Conservation (phyloP, 2,329 filamentous ascomycete species). For the Diaporthe ilicicola region DNA sequence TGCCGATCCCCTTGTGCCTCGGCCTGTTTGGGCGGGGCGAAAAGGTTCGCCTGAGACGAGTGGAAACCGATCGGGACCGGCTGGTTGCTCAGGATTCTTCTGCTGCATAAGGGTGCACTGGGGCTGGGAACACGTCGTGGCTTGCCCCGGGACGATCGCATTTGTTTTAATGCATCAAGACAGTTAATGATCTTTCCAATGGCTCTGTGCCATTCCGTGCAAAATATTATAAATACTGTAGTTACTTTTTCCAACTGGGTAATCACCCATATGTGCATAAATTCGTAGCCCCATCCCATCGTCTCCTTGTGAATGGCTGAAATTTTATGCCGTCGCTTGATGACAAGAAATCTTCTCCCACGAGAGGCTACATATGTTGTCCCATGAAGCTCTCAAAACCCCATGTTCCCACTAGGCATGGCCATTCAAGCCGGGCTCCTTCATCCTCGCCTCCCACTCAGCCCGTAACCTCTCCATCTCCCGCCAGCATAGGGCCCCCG, state of each 20-base stretch:
- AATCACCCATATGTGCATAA: not conserved
- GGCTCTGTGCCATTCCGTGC: not conserved
- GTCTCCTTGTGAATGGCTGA: not conserved
- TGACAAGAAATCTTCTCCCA: not conserved
- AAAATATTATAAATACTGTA: constrained; percentile 20
- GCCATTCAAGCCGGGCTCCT: not conserved
- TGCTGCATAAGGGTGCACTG: constrained; percentile 34
- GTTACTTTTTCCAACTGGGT: not conserved
- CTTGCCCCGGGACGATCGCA: not conserved
- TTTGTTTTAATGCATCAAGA: not conserved
- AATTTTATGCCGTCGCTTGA: too few relatives aligned
- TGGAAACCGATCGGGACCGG: constrained; percentile 50
- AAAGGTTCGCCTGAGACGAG: constrained; percentile 58
- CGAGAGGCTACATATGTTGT: not conserved
- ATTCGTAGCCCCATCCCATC: not conserved
- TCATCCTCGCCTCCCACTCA: constrained; percentile 67
- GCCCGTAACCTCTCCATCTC: constrained; percentile 76
- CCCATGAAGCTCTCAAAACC: not conserved
- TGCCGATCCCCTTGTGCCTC: constrained; percentile 74
- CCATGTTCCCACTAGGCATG: not conserved
- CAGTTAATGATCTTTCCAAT: not conserved
- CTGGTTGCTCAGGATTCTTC: not conserved
- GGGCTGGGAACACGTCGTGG: constrained; percentile 26
- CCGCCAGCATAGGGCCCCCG: constrained; percentile 70
- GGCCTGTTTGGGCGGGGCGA: constrained; percentile 73